Percentiles rank a stretch among this genome's conserved stretches.
phyloP scores from a whole-genome alignment of 2,329 filamentous ascomycete genomes.

The Pseudocercospora pini-densiflorae region DNA sequence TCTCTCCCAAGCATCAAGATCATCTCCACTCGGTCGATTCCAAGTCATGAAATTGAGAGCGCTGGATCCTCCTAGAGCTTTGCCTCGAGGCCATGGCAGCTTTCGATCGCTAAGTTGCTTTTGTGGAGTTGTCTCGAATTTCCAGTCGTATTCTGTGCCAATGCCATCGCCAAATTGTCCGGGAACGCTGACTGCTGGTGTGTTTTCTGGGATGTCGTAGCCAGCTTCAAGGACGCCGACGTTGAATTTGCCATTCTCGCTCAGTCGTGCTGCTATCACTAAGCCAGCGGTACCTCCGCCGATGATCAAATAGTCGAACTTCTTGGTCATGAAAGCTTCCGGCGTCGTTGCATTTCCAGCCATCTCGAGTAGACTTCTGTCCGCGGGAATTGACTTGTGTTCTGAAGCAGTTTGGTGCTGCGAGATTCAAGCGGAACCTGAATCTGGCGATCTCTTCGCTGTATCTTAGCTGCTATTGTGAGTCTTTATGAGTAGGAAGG shows the following conservation, averaged over 20 bases:
- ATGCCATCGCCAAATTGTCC: slow-evolving; percentile 42
- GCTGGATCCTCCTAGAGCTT: slow-evolving; percentile 43
- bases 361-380: too few species aligned
- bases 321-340: not conserved
- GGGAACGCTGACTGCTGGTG: slow-evolving; percentile 21
- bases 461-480: not conserved
- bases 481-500: not conserved
- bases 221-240: slow-evolving; percentile 36
- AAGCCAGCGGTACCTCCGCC: slow-evolving; percentile 38
- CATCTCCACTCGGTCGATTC: slow-evolving; percentile 12
- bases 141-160: slow-evolving; percentile 27
- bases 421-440: too few species aligned
- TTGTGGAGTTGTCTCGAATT: slow-evolving; percentile 23
- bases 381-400: too few species aligned
- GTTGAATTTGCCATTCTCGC: slow-evolving; percentile 31
- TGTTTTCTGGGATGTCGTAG: slow-evolving; percentile 11
- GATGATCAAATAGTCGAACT: slow-evolving; percentile 25
- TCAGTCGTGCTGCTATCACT: slow-evolving; percentile 30
- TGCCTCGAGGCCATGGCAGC: slow-evolving; percentile 35
- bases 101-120: slow-evolving; percentile 9
- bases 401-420: too few species aligned
- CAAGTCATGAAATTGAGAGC: slow-evolving; percentile 40
- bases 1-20: slow-evolving; percentile 42
- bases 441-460: too few species aligned
- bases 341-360: not conserved